phyloP scores from a whole-genome alignment of 1,139 yeast genomes.

The Candida dubliniensis region DNA sequence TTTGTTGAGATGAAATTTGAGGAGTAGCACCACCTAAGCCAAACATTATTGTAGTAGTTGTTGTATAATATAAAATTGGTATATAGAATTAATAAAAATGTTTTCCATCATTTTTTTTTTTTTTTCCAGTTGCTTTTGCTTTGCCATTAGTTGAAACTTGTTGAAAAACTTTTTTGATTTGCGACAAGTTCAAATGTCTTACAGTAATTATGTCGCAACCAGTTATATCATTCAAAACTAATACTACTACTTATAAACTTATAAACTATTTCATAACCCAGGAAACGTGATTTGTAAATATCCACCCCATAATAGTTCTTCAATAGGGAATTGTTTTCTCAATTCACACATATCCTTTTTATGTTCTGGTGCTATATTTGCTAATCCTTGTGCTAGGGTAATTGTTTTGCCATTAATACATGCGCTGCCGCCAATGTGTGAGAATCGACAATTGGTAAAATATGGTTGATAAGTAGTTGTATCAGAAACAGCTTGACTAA shows the following conservation, averaged over 20 bases:
- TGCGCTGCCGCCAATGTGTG: conserved; percentile 34
- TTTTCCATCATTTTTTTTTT: conserved; percentile 4
- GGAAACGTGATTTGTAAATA: conserved; percentile 42
- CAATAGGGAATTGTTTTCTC: conserved; percentile 21
- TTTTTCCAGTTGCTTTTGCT: neutral
- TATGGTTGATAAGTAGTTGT: conserved; percentile 26
- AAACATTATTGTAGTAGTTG: conserved; percentile 40
- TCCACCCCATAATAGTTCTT: conserved; percentile 36
- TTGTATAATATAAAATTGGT: neutral
- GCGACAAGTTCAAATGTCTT: too few relatives aligned
- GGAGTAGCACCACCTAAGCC: conserved; percentile 87
- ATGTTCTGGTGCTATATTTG: conserved; percentile 33
- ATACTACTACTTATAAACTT: neutral
- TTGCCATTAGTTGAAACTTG: neutral
- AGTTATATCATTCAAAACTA: neutral
- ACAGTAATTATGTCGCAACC: neutral
- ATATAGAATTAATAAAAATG: neutral
- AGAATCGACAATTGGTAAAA: conserved; percentile 30
- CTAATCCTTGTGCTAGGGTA: conserved; percentile 41
- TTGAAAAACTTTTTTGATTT: neutral
- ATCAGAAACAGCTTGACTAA: conserved; percentile 25
- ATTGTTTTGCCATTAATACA: conserved; percentile 38
- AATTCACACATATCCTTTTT: conserved; percentile 25
- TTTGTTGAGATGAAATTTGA: conserved; percentile 70
- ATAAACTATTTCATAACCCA: conserved; percentile 19